Evolutionary conservation across 176 grass and related monocot species (phyloP), one percentile per base, ranked within the genome.

Genomic region (Miscanthus lutarioriparius): DNA sequence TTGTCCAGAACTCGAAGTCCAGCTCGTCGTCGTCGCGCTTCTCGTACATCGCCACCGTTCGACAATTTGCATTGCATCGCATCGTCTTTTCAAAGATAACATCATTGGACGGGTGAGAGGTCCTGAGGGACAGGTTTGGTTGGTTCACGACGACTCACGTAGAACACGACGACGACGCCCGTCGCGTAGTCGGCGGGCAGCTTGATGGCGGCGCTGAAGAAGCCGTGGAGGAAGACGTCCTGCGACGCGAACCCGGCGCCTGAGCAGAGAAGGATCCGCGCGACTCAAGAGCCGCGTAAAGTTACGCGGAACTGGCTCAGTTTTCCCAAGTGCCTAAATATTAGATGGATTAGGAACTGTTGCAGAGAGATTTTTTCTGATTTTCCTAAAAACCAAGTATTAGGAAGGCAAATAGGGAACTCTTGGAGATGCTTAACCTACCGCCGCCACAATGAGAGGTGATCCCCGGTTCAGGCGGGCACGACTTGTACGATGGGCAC

Each of bases 1-100:
- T 95, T 95, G 74, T 92, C 95, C 63, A 97, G 84, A 97, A 97
- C 90, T 97, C 95, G 77, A 97, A 97, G 89, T 97, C 95, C 79
- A 97, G 83, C 82, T 97, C 95, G 79, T 97, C 95, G 79, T 97
- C n/a, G n/a, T n/a, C n/a, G 95, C 25, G 86, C 89, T 88, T 94
- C 88, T 91, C 70, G 82, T 89, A 95, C 76, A 80, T n/a, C 44
- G 91, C 91, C 95, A 8, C 89, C 95, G 90, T 97, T 97, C 4
- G 95, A 95, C 70, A 97, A 77, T n/a, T 92, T 97, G 76, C 82
- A 82, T 10, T 27, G 19, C 8, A 36, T 14, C 2, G 43, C 0
- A 20, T 58, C 17, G 17, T 56, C 53, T 56, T 23, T 58, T 22
- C n/a, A n/a, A 58, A 8, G 8, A 10, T 7, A 23, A 8, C 13